phyloP scores from a whole-genome alignment of 306 rosid genomes.

The Vicia faba region DNA sequence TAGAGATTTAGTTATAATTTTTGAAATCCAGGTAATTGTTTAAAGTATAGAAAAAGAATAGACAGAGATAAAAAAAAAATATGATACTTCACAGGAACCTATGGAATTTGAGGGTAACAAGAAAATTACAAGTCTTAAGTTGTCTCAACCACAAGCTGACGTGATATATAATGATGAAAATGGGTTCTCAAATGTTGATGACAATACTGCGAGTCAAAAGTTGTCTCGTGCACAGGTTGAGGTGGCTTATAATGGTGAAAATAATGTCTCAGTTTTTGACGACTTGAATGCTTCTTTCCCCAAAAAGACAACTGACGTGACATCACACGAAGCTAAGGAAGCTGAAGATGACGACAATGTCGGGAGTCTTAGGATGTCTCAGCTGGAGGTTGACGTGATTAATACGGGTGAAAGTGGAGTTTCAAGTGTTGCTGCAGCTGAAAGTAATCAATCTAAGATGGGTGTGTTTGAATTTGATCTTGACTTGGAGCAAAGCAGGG shows the following conservation, averaged over 20 bases:
- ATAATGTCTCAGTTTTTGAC: constrained; percentile 11
- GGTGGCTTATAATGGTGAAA: constrained; percentile 26
- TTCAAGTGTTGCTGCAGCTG: constrained; percentile 23
- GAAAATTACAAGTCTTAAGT: neutral
- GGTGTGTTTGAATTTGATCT: constrained; percentile 5
- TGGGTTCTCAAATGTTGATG: constrained; percentile 13
- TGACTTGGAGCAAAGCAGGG: neutral
- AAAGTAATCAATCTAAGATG: constrained; percentile 1
- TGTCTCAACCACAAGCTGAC: constrained; percentile 18
- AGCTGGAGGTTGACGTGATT: constrained; percentile 14
- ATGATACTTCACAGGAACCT: constrained; percentile 7
- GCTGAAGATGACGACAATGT: neutral
- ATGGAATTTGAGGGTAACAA: constrained; percentile 3
- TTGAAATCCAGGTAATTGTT: too few species aligned
- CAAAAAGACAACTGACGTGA: neutral
- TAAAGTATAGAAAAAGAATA: too few species aligned
- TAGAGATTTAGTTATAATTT: too few species aligned
- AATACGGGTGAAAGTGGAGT: constrained; percentile 27
- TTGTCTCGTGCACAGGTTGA: constrained; percentile 15
- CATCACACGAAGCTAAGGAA: neutral
- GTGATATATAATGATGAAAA: constrained; percentile 28
- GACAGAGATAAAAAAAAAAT: constrained; percentile 4
- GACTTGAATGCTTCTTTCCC: neutral
- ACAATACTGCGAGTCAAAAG: neutral
- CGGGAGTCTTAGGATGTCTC: neutral